Conservation (phyloP, 768 basidiomycete species). For the Auriscalpium microsporum region DNA sequence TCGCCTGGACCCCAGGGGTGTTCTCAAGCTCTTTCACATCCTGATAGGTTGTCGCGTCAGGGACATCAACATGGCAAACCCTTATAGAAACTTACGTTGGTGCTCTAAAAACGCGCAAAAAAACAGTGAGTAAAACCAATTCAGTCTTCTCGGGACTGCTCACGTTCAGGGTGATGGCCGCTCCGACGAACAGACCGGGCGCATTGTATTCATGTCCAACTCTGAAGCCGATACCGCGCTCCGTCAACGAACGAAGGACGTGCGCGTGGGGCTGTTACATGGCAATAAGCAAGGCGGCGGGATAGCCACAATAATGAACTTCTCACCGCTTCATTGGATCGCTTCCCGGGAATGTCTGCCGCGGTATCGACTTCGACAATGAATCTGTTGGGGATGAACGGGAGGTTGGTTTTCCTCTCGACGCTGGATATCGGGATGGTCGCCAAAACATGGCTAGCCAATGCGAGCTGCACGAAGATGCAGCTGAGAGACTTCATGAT, state of each 20-base stretch:
- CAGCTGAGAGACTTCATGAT: background rate
- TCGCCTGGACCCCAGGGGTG: constrained; percentile 43
- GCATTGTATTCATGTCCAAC: constrained; percentile 46
- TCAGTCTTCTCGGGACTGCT: constrained; percentile 23
- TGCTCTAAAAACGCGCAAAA: background rate
- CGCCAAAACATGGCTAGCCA: background rate
- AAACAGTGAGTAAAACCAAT: background rate
- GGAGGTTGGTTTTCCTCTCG: constrained; percentile 1
- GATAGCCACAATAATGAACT: no score
- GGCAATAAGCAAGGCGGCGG: no score
- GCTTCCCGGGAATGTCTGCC: constrained; percentile 18
- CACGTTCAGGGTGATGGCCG: constrained; percentile 40
- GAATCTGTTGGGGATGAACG: constrained; percentile 31
- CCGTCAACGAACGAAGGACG: constrained; percentile 40
- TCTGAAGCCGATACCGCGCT: constrained; percentile 35
- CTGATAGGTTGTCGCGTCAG: constrained; percentile 19
- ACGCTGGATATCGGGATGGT: constrained; percentile 13
- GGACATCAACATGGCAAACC: background rate
- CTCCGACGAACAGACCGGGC: constrained; percentile 50
- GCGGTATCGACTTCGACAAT: constrained; percentile 33
- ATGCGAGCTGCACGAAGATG: no score
- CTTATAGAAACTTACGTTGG: background rate
- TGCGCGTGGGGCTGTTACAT: constrained; percentile 35
- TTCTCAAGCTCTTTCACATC: constrained; percentile 37
- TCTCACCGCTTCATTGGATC: constrained; percentile 6